Evolutionary conservation across 2,329 filamentous ascomycete genomes (phyloP).

Genomic region (Xylariaceae sp.): DNA sequence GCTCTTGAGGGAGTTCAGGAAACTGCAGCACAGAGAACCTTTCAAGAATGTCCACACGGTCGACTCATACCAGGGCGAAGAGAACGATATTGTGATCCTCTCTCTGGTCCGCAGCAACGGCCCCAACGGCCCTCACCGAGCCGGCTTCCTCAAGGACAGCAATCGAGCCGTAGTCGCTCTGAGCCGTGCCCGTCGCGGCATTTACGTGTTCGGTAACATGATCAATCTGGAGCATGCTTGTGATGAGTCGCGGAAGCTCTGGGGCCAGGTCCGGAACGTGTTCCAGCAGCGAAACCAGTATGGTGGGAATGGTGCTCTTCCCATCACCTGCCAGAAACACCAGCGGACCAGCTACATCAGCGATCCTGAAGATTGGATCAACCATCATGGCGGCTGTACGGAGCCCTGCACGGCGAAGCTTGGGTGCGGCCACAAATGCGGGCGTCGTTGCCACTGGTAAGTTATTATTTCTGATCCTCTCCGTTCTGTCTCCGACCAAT

Average conservation of each 20-base stretch:
- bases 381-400: constrained; percentile 26
- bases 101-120: constrained; percentile 72
- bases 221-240: constrained; percentile 43
- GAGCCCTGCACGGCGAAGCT: constrained; percentile 21
- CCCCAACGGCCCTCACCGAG: constrained; percentile 33
- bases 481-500: background rate
- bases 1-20: constrained; percentile 47
- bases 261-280: constrained; percentile 30
- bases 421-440: constrained; percentile 27
- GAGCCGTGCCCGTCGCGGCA: constrained; percentile 67
- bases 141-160: constrained; percentile 68
- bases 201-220: constrained; percentile 81
- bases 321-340: constrained; percentile 60
- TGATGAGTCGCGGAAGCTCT: constrained; percentile 39
- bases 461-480: too few relatives aligned
- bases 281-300: constrained; percentile 36
- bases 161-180: constrained; percentile 55
- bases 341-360: constrained; percentile 44
- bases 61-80: constrained; percentile 86
- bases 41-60: constrained; percentile 67
- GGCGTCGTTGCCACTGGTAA: constrained; percentile 29
- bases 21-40: constrained; percentile 24
- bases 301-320: constrained; percentile 40
- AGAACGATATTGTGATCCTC: constrained; percentile 77
- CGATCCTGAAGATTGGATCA: constrained; percentile 47